Conservation (phyloP, 495 filamentous ascomycete genomes). For the Aspergillus steynii region DNA sequence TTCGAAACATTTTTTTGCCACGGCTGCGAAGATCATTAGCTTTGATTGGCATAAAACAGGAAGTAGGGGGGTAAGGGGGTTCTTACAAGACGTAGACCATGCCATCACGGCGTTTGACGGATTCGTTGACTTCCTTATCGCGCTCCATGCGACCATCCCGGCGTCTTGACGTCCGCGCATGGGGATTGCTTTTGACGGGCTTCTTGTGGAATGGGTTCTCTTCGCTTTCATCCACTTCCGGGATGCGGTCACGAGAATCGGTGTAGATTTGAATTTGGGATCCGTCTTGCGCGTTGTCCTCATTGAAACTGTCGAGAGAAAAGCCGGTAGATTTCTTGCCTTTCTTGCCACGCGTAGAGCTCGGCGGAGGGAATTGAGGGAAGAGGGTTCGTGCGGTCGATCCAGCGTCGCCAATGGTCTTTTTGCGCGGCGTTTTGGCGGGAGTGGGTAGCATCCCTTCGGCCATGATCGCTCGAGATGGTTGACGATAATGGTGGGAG, state of each 20-base stretch:
- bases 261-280: slow-evolving; percentile 79
- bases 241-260: slow-evolving; percentile 83
- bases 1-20: slow-evolving; percentile 80
- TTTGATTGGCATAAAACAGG: background rate
- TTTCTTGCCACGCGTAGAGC: slow-evolving; percentile 49
- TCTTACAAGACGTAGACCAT: slow-evolving; percentile 88
- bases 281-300: slow-evolving; percentile 45
- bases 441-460: slow-evolving; percentile 79
- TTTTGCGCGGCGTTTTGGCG: slow-evolving; percentile 79
- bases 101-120: slow-evolving; percentile 68
- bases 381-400: slow-evolving; percentile 78
- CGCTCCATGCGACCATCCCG: slow-evolving; percentile 44
- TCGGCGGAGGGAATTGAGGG: slow-evolving; percentile 42
- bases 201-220: slow-evolving; percentile 77
- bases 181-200: slow-evolving; percentile 28
- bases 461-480: slow-evolving; percentile 28
- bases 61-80: slow-evolving; percentile 1
- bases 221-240: slow-evolving; percentile 61
- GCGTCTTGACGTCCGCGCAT: slow-evolving; percentile 39
- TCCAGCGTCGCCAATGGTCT: slow-evolving; percentile 56
- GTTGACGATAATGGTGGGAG: slow-evolving; percentile 16
- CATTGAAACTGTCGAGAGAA: slow-evolving; percentile 68
- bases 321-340: slow-evolving; percentile 59
- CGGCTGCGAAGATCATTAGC: slow-evolving; percentile 60
- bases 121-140: slow-evolving; percentile 59